Base-by-base conservation (phyloP, 768 basidiomycete species). In the Amanita rimosa region DNA sequence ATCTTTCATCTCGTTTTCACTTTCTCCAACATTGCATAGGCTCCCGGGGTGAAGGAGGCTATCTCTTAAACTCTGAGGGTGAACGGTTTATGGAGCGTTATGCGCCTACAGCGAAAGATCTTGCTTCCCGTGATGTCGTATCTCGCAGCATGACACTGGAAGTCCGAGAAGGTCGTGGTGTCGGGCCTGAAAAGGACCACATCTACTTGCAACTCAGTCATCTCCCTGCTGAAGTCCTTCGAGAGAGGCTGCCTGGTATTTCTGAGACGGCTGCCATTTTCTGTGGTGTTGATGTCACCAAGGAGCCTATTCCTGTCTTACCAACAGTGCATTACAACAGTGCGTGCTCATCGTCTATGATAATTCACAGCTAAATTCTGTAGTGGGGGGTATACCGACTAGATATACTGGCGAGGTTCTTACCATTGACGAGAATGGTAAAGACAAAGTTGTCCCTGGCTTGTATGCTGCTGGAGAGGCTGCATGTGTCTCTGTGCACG, bases 71-170 rank as follows among this genome's bases (percentile, higher is more conserved):
- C 73, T 89, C 92, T 7, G 86, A 98, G 73, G 96, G 96, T 63
- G 96, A 99, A 68, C 87, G 96, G 52, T 99, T 99, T 75, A 99
- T 99, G 96, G 95, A 98, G 68, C 90, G 95, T 65, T 98, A 98
- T 65, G 96, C 96, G 0, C 96, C 96, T 8, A 97, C 95, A 38
- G 96, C 96, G 53, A 98, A 98, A 75, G 96, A 99, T 75, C 80
- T 99, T 56, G 96, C 96, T 36, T 99, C 96, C 40, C 93, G 96
- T 62, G 96, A 99, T 62, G 96, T 99, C 61, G 96, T 99, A 29
- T 98, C 96, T 43, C 92, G 96, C 58, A 93, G 90, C 46, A 99
- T 98, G 95, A 99, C 96, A 40, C 75, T 98, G 57, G 96, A 99
- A 67, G 89, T 99, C 59, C 87, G 96, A 52, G 96, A 99, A 64